Conservation (phyloP, 352 stramenopile genomes). For the Globisporangium echinulatum region DNA sequence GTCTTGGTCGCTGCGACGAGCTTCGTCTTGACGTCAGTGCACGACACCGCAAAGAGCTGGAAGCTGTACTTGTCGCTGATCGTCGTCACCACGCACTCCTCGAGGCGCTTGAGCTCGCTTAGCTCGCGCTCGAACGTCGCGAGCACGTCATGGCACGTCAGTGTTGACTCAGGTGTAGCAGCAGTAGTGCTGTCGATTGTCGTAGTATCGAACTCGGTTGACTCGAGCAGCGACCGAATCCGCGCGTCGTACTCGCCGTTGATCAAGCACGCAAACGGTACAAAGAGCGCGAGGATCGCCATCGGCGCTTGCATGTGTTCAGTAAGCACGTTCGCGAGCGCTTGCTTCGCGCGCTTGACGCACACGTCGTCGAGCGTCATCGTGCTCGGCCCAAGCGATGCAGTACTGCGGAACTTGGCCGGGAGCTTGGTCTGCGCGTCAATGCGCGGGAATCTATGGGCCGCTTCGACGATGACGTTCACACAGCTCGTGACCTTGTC, state of each 20-base stretch:
- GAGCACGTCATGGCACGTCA: conserved; percentile 40
- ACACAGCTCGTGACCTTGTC: conserved; percentile 66
- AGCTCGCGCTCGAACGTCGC: conserved; percentile 45
- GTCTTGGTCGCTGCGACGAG: conserved; percentile 69
- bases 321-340: conserved; percentile 38
- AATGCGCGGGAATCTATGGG: conserved; percentile 86
- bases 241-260: conserved; percentile 71
- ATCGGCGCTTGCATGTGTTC: conserved; percentile 67
- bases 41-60: conserved; percentile 86
- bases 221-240: conserved; percentile 44
- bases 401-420: conserved; percentile 42
- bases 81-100: conserved; percentile 31
- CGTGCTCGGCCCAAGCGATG: conserved; percentile 75
- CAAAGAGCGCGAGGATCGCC: conserved; percentile 63
- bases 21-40: conserved; percentile 83
- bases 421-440: conserved; percentile 77
- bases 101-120: conserved; percentile 35
- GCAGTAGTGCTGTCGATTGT: neutral
- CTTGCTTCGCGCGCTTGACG: conserved; percentile 64
- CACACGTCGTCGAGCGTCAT: conserved; percentile 77
- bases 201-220: conserved; percentile 8
- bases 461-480: conserved; percentile 68
- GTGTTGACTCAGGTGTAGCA: conserved; percentile 2
- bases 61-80: conserved; percentile 88
- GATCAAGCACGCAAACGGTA: conserved; percentile 72